A percentile compares a stretch with the other conserved stretches of the same genome.
Conservation (phyloP, 2,329 filamentous ascomycete species). For the Botrytis sinoallii region DNA sequence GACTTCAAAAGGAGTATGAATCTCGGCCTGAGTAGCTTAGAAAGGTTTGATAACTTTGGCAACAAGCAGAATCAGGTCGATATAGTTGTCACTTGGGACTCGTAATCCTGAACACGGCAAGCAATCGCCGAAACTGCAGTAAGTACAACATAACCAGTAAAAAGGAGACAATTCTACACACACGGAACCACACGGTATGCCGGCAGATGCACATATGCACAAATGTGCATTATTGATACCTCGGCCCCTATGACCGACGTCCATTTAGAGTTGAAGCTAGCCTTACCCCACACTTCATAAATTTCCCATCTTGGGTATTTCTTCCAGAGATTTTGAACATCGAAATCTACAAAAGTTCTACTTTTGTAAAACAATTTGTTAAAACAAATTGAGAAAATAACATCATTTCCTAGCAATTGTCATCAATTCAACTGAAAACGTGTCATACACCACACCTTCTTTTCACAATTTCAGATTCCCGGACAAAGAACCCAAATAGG, state of each 20-base stretch:
- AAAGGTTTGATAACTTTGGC: not conserved
- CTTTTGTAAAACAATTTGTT: not conserved
- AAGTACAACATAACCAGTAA: no score
- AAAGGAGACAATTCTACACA: not conserved
- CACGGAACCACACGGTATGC: not conserved
- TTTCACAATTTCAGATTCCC: not conserved
- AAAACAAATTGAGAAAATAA: not conserved
- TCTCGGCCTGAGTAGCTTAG: not conserved
- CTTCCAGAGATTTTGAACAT: not conserved
- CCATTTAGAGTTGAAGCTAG: slow-evolving; percentile 17
- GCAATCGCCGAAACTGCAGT: not conserved
- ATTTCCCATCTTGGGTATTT: not conserved
- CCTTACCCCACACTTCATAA: slow-evolving; percentile 20
- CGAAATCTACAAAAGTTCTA: not conserved
- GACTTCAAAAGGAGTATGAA: not conserved
- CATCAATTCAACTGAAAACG: not conserved
- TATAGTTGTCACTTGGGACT: not conserved
- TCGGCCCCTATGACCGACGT: slow-evolving; percentile 8
- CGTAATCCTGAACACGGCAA: not conserved
- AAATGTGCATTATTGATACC: not conserved
- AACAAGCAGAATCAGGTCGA: not conserved
- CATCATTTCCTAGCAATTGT: not conserved
- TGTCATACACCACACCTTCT: not conserved
- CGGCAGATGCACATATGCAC: not conserved
- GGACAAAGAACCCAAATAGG: not conserved